Evolutionary conservation across 495 filamentous ascomycete genomes (phyloP), one percentile per base, ranked within the genome.

Genomic region (Evernia prunastri): DNA sequence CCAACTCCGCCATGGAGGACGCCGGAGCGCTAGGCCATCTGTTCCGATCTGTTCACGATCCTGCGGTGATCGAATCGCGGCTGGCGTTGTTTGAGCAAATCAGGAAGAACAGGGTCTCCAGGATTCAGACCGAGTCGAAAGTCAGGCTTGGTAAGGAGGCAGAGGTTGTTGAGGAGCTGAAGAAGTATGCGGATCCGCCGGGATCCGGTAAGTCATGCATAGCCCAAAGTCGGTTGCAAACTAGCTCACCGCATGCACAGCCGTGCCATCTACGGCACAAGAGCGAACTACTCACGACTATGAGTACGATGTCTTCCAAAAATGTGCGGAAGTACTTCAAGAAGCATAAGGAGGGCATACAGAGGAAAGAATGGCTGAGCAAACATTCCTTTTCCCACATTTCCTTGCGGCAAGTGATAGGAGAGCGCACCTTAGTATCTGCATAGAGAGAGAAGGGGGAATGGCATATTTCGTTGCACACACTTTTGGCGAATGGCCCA

Each of bases 1-100:
- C 72, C 12, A 75, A 76, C 51, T 70, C 72, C 60, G 76, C 76
- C 10, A 74, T 78, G 8, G 76, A 78, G 66, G 76, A 79, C 59
- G 76, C 68, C 7, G 75, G 69, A 8, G 77, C 74, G 0, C 62
- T 79, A 12, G 65, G 65, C 43, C 36, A 53, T 42, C 45, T 67
- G 17, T 25, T 67, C 35, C 29, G 13, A 53, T 29, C 45, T n/a
- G 27, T 67, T 1, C 42, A 59, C 23, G 43, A 60, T 45, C 33
- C 60, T 4, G 33, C 43, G 17, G 45, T 35, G 15, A 68, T 80
- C 25, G 58, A 63, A 9, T 57, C 61, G 4, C 67, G 71, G 13
- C 68, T 80, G 17, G 27, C 60, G 11, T 12, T 78, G 0, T 81
- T 79, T 51, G 72, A 79, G 45, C 63, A 67, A 25, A 66, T 80